Base-by-base conservation (phyloP, 164 flowering plant species). In the Nymphaea thermarum region DNA sequence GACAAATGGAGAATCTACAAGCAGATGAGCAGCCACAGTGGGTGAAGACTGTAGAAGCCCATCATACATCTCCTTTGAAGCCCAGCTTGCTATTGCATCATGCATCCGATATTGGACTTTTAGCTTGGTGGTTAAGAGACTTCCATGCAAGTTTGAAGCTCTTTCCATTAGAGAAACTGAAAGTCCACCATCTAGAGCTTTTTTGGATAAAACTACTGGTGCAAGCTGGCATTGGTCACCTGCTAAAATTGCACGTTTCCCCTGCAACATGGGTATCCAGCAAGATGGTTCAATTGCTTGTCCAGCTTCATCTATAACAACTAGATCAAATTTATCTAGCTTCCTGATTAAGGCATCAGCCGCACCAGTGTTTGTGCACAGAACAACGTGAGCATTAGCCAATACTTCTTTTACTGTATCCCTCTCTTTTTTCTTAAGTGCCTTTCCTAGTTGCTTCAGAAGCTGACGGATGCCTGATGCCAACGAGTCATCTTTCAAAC, bases 381-480 rank as follows among this genome's bases (percentile, higher is more conserved):
- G 89, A 68, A 93, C 90, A 67, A 93, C 89, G 65, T 93, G 89
- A 60, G 98, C 96, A 70, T 73, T 78, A 42, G 92, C 77, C 47
- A 93, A 67, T 59, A 84, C 78, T 73, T 90, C 93, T 76, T 75
- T 87, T 60, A 93, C 83, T 65, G 85, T 84, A 71, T 93, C 92
- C 78, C 87, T 88, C 74, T 88, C 96, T 77, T 90, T 86, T 81
- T 85, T 93, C 77, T 88, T 87, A 65, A 88, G 68, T 43, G 81
- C 5, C 81, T 87, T 90, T 53, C 87, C 92, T 55, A 87, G 86
- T 79, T 90, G 96, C 75, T 90, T 93, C 64, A 93, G 73, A 76
- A 93, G 96, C 75, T 90, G 98, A 60, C 96, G 95, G 66, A 93
- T 93, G 59, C 96, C 98, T 63, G 95, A 90, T 67, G 98, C 96